Evolutionary conservation across 257 asterid genomes (phyloP).

Genomic region (Ilex aquifolium): DNA sequence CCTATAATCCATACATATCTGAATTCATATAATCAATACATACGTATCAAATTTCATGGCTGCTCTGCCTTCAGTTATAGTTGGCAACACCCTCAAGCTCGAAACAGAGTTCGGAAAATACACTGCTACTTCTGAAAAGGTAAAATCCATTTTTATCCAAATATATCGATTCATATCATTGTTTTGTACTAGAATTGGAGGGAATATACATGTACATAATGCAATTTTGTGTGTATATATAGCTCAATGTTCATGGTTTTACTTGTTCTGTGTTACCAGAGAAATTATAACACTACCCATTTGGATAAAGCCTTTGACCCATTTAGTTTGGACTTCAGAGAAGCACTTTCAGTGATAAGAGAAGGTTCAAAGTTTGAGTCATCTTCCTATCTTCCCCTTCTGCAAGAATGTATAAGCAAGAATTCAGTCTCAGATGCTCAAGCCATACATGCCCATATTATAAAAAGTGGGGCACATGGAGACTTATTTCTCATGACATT

Average conservation of each 20-base stretch:
- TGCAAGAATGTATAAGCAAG: slow-evolving; percentile 58
- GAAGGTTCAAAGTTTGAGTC: slow-evolving; percentile 45
- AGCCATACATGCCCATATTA: slow-evolving; percentile 57
- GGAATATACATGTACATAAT: too few relatives aligned
- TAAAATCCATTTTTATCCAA: slow-evolving; percentile 9
- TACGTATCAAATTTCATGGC: slow-evolving; percentile 46
- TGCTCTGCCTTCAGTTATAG: slow-evolving; percentile 61
- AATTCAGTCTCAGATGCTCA: slow-evolving; percentile 41
- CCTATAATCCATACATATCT: too few relatives aligned
- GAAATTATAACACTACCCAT: slow-evolving; percentile 26
- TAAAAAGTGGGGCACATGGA: slow-evolving; percentile 51
- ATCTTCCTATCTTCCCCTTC: slow-evolving; percentile 51
- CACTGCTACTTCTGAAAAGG: slow-evolving; percentile 59
- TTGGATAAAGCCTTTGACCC: slow-evolving; percentile 37
- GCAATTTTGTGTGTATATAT: too few relatives aligned
- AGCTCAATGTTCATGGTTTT: neutral
- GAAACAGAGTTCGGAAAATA: slow-evolving; percentile 50
- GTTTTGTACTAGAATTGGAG: neutral
- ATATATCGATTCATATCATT: neutral
- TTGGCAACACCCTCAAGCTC: slow-evolving; percentile 59
- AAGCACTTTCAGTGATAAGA: slow-evolving; percentile 29
- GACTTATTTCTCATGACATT: slow-evolving; percentile 69
- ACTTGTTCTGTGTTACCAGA: slow-evolving; percentile 28
- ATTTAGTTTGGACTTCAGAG: slow-evolving; percentile 37
- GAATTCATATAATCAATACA: neutral